Base-by-base conservation (phyloP, 176 grass and related monocot genomes). In the Oropetium thomaeum region DNA sequence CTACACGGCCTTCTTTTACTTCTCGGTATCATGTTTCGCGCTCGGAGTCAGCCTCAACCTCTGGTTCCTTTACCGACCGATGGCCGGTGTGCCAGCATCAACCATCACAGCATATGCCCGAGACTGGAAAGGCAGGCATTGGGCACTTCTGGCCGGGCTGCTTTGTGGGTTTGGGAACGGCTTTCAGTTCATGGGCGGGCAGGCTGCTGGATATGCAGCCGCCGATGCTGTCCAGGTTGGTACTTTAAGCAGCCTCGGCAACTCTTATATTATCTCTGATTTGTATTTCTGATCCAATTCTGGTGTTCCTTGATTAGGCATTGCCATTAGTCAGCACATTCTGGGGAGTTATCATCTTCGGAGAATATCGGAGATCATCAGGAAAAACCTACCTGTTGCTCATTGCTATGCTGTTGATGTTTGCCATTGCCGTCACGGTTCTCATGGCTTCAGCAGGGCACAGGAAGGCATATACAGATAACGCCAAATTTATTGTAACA, bases 151-250 rank as follows among this genome's bases (percentile, higher is more conserved):
- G 52, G 52, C 52, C 10, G 52, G 52, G n/a, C 9, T 55, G n/a
- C 52, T 55, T 9, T 55, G 52, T 26, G 52, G 52, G 22, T 55
- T 55, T 55, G 52, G 52, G 52, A 55, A 55, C 22, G 52, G 52
- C 52, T 55, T 26, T 55, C 52, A 55, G n/a, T 55, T 55, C 52
- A 29, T 94, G 88, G 88, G 88, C 1, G 86, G 89, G 0, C 83
- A 96, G 80, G 89, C 89, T 65, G 88, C 88, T 48, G 92, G 89
- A 10, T 96, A 89, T 62, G 86, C 86, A 44, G 86, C 80, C 51
- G 89, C 78, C 69, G 89, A 91, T 80, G 77, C 92, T 38, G 89
- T 96, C 11, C 83, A 91, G 89, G n/a, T n/a, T n/a, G n/a, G 88
- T 95, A 31, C 16, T 1, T 14, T 14, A 1, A 33, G 0, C 51